Conservation (phyloP, 208 protist species). For the Phytomonas sp. region DNA sequence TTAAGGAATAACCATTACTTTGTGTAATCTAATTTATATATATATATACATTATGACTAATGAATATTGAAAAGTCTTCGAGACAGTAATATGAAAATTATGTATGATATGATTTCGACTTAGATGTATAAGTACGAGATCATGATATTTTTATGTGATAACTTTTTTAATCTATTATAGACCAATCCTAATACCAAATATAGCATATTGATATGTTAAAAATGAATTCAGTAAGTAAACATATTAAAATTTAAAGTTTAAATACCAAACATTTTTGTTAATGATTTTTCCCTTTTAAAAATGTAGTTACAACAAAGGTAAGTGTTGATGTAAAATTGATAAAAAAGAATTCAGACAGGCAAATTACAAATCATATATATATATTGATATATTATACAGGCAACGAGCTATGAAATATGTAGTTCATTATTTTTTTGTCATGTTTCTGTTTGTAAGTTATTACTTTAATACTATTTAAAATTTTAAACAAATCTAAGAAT, state of each 20-base stretch:
- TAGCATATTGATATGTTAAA: slow-evolving; percentile 1
- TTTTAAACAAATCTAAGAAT: slow-evolving; percentile 7
- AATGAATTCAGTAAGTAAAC: too few relatives aligned
- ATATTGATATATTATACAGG: slow-evolving; percentile 1
- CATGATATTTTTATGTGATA: too few relatives aligned
- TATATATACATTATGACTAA: slow-evolving; percentile 2
- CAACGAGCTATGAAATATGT: slow-evolving; percentile 6
- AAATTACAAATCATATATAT: slow-evolving; percentile 3
- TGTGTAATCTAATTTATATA: slow-evolving; percentile 7
- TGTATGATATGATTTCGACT: too few relatives aligned
- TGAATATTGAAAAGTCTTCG: slow-evolving; percentile 1
- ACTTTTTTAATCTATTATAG: slow-evolving; percentile 5
- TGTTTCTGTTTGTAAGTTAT: slow-evolving; percentile 6
- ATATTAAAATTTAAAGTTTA: too few relatives aligned
- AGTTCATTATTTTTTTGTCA: slow-evolving; percentile 11
- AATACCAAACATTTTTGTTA: too few relatives aligned
- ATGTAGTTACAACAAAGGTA: slow-evolving; percentile 12
- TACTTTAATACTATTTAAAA: slow-evolving; percentile 9
- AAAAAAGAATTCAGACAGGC: too few relatives aligned
- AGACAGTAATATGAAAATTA: slow-evolving; percentile 5
- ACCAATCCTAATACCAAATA: slow-evolving; percentile 6
- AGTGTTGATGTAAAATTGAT: background rate
- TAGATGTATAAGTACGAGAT: too few relatives aligned
- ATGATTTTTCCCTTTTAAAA: background rate
- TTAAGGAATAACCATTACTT: slow-evolving; percentile 3